These are phyloP conservation scores for Xenoacremonium recifei DNA, from an alignment of 2,329 filamentous ascomycete genomes.

Conservation along the genomic window DNA sequence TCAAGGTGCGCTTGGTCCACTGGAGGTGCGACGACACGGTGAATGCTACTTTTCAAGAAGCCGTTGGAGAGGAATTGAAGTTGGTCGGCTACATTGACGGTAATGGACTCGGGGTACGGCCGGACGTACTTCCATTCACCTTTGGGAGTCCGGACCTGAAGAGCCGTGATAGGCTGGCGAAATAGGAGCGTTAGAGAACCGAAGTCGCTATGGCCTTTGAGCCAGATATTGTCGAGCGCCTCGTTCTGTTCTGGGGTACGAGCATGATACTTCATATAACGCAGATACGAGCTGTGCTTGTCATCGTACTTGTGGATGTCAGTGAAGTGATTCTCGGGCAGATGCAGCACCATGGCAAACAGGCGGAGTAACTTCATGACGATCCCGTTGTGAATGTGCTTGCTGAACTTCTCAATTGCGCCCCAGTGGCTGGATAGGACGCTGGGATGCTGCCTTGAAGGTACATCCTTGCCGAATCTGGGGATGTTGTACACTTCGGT, in stretches of 20 bases:
- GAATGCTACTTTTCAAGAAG: conserved; percentile 43
- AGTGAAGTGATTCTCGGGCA: conserved; percentile 55
- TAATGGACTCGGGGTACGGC: conserved; percentile 48
- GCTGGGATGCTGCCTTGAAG: conserved; percentile 30
- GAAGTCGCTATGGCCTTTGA: conserved; percentile 51
- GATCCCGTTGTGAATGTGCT: conserved; percentile 33
- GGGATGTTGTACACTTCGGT: conserved; percentile 41
- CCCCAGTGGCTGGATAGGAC: conserved; percentile 29
- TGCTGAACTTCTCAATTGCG: conserved; percentile 34
- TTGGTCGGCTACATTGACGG: conserved; percentile 51
- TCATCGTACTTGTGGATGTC: conserved; percentile 53
- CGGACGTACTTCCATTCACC: conserved; percentile 51
- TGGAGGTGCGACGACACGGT: conserved; percentile 42
- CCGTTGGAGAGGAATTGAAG: conserved; percentile 47
- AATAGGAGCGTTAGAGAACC: conserved; percentile 57
- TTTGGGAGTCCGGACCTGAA: conserved; percentile 47
- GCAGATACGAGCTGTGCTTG: conserved; percentile 53
- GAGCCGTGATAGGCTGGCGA: conserved; percentile 54
- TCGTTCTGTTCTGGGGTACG: conserved; percentile 44
- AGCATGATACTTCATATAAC: conserved; percentile 58
- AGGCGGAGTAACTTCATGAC: conserved; percentile 33
- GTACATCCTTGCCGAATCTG: conserved; percentile 37
- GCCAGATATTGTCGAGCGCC: conserved; percentile 33
- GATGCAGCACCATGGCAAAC: conserved; percentile 51
- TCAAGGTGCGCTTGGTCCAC: conserved; percentile 43